Evolutionary conservation across 257 asterid species (phyloP), one percentile per base, ranked within the genome.

Genomic region (Solanum piurae): DNA sequence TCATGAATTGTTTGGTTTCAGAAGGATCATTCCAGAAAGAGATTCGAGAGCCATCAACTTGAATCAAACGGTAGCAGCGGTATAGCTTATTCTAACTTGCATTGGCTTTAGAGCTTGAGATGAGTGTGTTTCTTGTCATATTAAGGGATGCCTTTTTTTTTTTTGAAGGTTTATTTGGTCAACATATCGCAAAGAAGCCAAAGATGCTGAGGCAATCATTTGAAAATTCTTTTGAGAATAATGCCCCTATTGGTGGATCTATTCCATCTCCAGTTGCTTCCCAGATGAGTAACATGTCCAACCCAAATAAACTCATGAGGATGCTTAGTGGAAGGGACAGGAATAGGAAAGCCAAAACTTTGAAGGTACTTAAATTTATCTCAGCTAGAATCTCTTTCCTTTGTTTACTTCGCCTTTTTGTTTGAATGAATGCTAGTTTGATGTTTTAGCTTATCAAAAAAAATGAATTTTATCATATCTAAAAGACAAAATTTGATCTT

Each of bases 201-300:
- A 97, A 98, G 94, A 88, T 90, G 82, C 86, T 92, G 92, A 90
- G 94, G 40, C 97, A 92, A 88, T 90, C 92, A 42, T 93, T 90
- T 46, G 97, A 95, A 90, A 91, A 88, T 89, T 89, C 93, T 90
- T 92, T 89, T 90, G 95, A 95, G 90, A 92, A 92, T 87, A 62
- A 89, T 79, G 85, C 90, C 42, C 93, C 93, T 74, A 87, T 85
- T 88, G 90, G 89, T 84, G 93, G 92, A 62, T 90, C 97, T 69
- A 87, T 89, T 88, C 95, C 96, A 87, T 93, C 97, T 33, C 97
- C 98, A 44, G 95, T 68, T 33, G 93, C 95, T 89, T 95, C 98
- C 88, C 97, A 94, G 89, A 90, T 94, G 91, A 95, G 97, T 93
- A 95, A 95, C 88, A 95, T 94, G 98, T 87, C 93, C 88, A 93